Evolutionary conservation across 1,284 basidiomycete species (phyloP), one percentile per base, ranked within the genome.

Genomic region (Meira nashicola): DNA sequence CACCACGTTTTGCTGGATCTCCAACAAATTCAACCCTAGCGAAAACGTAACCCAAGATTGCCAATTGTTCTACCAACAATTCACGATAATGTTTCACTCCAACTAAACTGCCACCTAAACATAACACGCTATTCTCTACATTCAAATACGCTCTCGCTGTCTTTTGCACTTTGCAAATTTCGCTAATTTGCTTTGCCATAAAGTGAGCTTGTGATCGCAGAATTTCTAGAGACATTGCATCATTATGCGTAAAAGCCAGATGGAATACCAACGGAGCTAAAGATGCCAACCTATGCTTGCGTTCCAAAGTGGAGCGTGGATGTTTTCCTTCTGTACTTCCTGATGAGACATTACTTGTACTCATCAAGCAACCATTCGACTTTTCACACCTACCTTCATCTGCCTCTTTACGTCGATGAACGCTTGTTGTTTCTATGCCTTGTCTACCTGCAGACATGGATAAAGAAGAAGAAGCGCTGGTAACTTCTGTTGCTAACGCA

Each of bases 221-320:
- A 23, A 67, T 62, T 14, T 44, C 23, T 7, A 67, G 48, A 12
- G 38, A 52, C 6, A 51, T 15, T 12, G 23, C 40, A 47, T 67
- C 65, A n/a, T 23, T 39, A 23, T 65, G 63, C 1, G 25, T 28
- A 25, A 67, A 64, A 10, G 65, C 65, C 5, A 67, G 61, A 33
- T 65, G 52, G 49, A 67, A 67, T 17, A 67, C 65, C 12, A 67
- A 33, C n/a, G 63, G 64, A 12, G 65, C 56, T n/a, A 67, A 43
- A 7, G 60, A 54, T 14, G 65, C 65, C 12, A 67, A 39, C 14
- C 64, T 46, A 23, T 62, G 65, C 47, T 67, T 67, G 25, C 63
- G 55, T 40, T 59, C 64, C 33, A 23, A 25, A 8, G 39, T 46
- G n/a, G 38, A 40, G 38, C 28, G 44, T 14, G 19, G 28, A 12